Conservation (phyloP, 805 yeast genomes). For the Saturnispora quitensis region DNA sequence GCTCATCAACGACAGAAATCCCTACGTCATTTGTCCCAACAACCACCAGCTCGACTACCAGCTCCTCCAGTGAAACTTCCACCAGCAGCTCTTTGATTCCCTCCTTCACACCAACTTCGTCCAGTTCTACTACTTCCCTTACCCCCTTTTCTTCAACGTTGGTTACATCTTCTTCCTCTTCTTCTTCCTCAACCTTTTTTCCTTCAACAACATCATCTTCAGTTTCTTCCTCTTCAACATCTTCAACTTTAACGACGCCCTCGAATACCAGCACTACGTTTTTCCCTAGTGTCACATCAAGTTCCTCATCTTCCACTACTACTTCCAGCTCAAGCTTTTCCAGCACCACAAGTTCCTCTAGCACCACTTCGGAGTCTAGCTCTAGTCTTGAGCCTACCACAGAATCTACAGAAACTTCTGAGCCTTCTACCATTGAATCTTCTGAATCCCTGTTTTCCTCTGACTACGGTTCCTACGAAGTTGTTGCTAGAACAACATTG, state of each 20-base stretch:
- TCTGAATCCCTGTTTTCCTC: constrained; percentile 12
- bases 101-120: constrained; percentile 9
- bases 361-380: constrained; percentile 1
- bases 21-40: not conserved
- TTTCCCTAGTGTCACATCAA: constrained; percentile 3
- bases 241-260: constrained; percentile 7
- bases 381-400: not conserved
- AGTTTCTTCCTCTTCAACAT: constrained; percentile 6
- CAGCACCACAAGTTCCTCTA: constrained; percentile 1
- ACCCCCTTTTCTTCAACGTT: not conserved
- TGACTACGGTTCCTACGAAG: constrained; percentile 12
- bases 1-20: constrained; percentile 1
- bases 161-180: not conserved
- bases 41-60: constrained; percentile 3
- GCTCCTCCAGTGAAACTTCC: constrained; percentile 1
- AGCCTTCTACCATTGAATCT: constrained; percentile 1
- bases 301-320: constrained; percentile 6
- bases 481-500: constrained; percentile 17
- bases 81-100: not conserved
- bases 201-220: constrained; percentile 4
- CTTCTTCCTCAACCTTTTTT: constrained; percentile 1
- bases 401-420: not conserved
- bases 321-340: not conserved
- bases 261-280: not conserved
- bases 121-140: constrained; percentile 3